Evolutionary conservation across 1,284 basidiomycete species (phyloP), one percentile per base, ranked within the genome.

Genomic region (Veloboletus limbatus): DNA sequence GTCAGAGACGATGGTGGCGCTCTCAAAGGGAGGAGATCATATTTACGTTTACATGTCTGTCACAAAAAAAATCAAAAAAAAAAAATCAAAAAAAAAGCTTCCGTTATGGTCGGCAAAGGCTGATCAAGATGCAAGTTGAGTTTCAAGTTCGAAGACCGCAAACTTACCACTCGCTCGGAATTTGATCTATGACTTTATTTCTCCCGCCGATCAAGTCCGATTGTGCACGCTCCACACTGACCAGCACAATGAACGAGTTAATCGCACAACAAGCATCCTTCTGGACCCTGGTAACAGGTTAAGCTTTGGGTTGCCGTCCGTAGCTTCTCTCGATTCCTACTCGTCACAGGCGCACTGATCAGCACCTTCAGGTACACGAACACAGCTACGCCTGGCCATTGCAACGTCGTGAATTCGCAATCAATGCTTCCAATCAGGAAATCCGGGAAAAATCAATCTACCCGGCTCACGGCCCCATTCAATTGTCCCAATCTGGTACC

Each of bases 121-220:
- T 52, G 60, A 61, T 59, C 59, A 48, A 44, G 55, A 59, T 48
- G 44, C n/a, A 36, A 40, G 62, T 67, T 57, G 55, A 57, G 61
- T 63, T 63, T 63, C 60, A 63, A 68, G 54, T 65, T 61, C 55
- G 49, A 57, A 56, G 59, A 9, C 57, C 50, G 47, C 58, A 60
- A 63, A 66, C 63, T 35, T 67, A 51, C 65, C 61, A 34, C 0
- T 16, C 4, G 0, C 10, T 47, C 42, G 64, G 60, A 34, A 26
- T 33, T 37, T 62, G 50, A 66, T 67, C 63, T 47, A 43, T 61
- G 48, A 65, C 63, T 67, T 65, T 61, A 65, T 66, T 56, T 59
- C 60, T 50, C 47, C 54, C 65, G 65, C 60, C 63, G 54, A 63
- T 67, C 65, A 63, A 60, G 44, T 66, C 60, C 64, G 63, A 67